A percentile compares a stretch with the other conserved stretches of the same genome.
phyloP scores from a whole-genome alignment of 768 basidiomycete species.

The Xerocomellus intermedius region DNA sequence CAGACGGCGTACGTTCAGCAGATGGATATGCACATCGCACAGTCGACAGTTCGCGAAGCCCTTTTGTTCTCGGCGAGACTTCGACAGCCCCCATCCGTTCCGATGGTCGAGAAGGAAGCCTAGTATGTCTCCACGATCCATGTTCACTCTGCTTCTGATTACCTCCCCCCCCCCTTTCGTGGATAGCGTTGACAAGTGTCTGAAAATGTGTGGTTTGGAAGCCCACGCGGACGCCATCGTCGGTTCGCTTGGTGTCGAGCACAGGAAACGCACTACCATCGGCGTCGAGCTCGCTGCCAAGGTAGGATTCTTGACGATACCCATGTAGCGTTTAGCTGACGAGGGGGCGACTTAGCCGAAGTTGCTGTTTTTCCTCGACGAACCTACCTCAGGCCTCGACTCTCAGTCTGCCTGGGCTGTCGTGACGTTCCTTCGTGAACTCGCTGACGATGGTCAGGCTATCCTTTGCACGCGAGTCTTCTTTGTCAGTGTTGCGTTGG shows the following conservation, averaged over 20 bases:
- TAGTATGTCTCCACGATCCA: conserved; percentile 49
- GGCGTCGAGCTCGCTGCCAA: conserved; percentile 60
- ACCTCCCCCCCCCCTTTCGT: not conserved
- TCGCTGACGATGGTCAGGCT: conserved; percentile 52
- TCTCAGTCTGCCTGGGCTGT: conserved; percentile 53
- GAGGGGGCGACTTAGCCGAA: conserved; percentile 31
- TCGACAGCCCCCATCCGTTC: conserved; percentile 67
- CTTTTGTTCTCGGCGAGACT: conserved; percentile 76
- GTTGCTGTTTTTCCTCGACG: conserved; percentile 56
- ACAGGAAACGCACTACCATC: conserved; percentile 57
- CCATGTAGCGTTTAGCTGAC: not conserved
- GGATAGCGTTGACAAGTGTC: conserved; percentile 49
- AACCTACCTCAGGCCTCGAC: conserved; percentile 57
- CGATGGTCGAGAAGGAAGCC: conserved; percentile 69
- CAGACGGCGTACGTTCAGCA: conserved; percentile 64
- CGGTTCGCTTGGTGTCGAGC: conserved; percentile 50
- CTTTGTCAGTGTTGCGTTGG: too few species aligned
- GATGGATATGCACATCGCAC: conserved; percentile 74
- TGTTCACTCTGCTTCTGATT: not conserved
- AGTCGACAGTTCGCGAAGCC: conserved; percentile 78
- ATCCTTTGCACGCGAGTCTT: conserved; percentile 52
- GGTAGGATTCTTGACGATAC: conserved; percentile 22
- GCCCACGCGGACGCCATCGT: conserved; percentile 62
- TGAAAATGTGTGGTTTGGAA: conserved; percentile 68
- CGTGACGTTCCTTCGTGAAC: conserved; percentile 46